Evolutionary conservation across 768 basidiomycete genomes (phyloP).

Genomic region (Mycena floridula): DNA sequence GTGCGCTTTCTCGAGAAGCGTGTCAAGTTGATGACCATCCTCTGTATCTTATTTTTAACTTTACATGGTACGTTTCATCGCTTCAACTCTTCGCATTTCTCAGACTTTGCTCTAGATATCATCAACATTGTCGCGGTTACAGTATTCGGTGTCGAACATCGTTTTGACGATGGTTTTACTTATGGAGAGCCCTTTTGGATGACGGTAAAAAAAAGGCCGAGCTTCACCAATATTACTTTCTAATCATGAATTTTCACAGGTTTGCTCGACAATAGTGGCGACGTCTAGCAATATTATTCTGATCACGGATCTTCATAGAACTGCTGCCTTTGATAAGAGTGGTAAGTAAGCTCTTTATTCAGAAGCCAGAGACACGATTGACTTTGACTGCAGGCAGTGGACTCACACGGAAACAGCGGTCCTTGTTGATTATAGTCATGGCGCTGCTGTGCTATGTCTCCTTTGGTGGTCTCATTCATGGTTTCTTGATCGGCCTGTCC

Average conservation of each 20-base stretch:
- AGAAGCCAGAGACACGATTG: too few species aligned
- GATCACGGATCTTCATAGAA: constrained; percentile 52
- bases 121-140: constrained; percentile 60
- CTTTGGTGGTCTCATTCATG: constrained; percentile 58
- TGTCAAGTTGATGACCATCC: constrained; percentile 55
- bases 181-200: constrained; percentile 73
- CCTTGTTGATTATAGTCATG: constrained; percentile 76
- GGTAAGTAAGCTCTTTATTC: too few species aligned
- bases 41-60: constrained; percentile 58
- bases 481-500: constrained; percentile 43
- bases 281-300: constrained; percentile 63
- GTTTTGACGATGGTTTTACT: constrained; percentile 60
- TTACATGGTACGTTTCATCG: constrained; percentile 51
- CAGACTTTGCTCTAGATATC: constrained; percentile 43
- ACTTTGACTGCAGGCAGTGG: too few species aligned
- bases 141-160: constrained; percentile 57
- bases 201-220: constrained; percentile 65
- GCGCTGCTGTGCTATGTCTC: constrained; percentile 68
- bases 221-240: too few species aligned
- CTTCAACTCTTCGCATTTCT: too few species aligned
- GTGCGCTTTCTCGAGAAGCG: constrained; percentile 66
- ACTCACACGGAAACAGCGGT: constrained; percentile 72
- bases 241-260: too few species aligned
- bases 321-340: constrained; percentile 55
- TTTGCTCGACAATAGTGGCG: too few species aligned